Percentiles rank a stretch among this genome's conserved stretches.
Evolutionary conservation across 2,329 filamentous ascomycete genomes (phyloP).

Genomic region (Fonsecaea pugnacius): DNA sequence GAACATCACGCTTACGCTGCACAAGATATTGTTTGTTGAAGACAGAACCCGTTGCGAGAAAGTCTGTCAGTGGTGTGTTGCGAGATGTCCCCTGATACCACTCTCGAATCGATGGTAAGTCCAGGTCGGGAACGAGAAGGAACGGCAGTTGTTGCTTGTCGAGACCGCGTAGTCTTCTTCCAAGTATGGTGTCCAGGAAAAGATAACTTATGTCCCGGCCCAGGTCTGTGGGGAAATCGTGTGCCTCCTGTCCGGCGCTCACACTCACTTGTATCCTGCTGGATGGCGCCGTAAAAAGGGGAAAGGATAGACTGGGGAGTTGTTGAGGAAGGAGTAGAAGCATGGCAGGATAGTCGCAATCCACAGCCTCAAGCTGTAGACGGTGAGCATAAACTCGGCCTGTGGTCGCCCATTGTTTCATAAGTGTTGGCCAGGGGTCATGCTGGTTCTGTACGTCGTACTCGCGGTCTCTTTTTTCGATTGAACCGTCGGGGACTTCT

Average conservation of each 20-base stretch:
- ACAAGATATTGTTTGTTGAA: slow-evolving; percentile 17
- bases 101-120: slow-evolving; percentile 1
- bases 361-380: slow-evolving; percentile 18
- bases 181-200: slow-evolving; percentile 17
- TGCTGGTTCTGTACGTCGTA: slow-evolving; percentile 41
- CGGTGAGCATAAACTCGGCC: slow-evolving; percentile 23
- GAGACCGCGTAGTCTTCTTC: slow-evolving; percentile 21
- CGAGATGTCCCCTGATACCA: slow-evolving; percentile 23
- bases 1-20: slow-evolving; percentile 2
- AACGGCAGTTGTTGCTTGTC: slow-evolving; percentile 26
- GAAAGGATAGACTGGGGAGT: slow-evolving; percentile 23
- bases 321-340: slow-evolving; percentile 28
- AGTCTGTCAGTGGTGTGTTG: slow-evolving; percentile 6
- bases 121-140: slow-evolving; percentile 29
- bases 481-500: slow-evolving; percentile 8
- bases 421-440: slow-evolving; percentile 48
- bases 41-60: neutral
- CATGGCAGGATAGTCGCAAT: slow-evolving; percentile 20
- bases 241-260: slow-evolving; percentile 6
- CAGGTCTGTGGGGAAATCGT: slow-evolving; percentile 15
- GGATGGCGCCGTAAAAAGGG: slow-evolving; percentile 14
- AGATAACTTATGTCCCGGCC: slow-evolving; percentile 21
- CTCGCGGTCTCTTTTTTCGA: slow-evolving; percentile 26
- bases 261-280: slow-evolving; percentile 6
- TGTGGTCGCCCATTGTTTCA: slow-evolving; percentile 3